phyloP scores from a whole-genome alignment of 768 basidiomycete genomes.

The Russula olivacea region DNA sequence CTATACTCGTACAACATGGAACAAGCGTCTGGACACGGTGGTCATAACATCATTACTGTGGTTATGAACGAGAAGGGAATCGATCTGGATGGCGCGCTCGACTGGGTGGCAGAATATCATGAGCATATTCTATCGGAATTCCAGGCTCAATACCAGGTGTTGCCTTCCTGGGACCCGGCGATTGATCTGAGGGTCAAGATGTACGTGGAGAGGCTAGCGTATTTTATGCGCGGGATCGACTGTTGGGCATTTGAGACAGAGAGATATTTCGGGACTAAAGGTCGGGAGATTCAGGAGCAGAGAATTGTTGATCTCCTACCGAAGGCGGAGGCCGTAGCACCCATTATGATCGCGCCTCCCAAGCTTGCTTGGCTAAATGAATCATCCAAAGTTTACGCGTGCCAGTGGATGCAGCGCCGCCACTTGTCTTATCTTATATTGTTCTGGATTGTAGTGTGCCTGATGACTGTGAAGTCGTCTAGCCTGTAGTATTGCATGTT shows the following conservation, averaged over 20 bases:
- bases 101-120: slow-evolving; percentile 35
- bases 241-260: slow-evolving; percentile 36
- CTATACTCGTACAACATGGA: no score
- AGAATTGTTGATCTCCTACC: slow-evolving; percentile 13
- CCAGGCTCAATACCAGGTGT: slow-evolving; percentile 26
- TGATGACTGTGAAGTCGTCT: no score
- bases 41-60: slow-evolving; percentile 37
- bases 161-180: slow-evolving; percentile 33
- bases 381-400: no score
- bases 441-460: neutral
- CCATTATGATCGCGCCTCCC: slow-evolving; percentile 11
- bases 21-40: no score
- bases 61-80: slow-evolving; percentile 37
- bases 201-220: slow-evolving; percentile 38
- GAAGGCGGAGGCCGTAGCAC: neutral
- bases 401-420: neutral
- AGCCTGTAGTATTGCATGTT: no score
- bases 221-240: slow-evolving; percentile 35
- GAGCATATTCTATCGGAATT: slow-evolving; percentile 33
- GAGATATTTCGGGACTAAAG: slow-evolving; percentile 32
- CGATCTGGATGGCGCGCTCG: slow-evolving; percentile 35
- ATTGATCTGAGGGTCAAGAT: slow-evolving; percentile 32
- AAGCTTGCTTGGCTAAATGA: no score
- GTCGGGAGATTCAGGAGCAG: slow-evolving; percentile 27
- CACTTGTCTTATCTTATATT: neutral